A percentile compares a stretch with the other conserved stretches of the same genome.
phyloP scores from a whole-genome alignment of 1,284 basidiomycete species.

The Puccinia sorghi region DNA sequence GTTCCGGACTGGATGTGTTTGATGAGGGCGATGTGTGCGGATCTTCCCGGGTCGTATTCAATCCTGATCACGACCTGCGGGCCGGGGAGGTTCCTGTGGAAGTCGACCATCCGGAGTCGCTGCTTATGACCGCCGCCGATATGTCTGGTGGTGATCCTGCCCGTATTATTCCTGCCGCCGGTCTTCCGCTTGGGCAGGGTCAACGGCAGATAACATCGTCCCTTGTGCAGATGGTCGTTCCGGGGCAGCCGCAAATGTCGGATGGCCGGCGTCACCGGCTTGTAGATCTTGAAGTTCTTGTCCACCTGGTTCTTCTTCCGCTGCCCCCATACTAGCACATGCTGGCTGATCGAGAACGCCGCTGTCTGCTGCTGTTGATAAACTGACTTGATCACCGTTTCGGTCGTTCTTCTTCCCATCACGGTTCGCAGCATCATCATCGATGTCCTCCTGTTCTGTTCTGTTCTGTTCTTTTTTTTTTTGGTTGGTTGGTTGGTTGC shows the following conservation, averaged over 20 bases:
- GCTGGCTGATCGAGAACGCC: neutral
- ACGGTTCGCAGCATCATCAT: neutral
- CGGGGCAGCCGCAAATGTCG: conserved; percentile 82
- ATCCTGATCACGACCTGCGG: conserved; percentile 86
- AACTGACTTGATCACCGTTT: neutral
- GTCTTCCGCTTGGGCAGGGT: conserved; percentile 79
- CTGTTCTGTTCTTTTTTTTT: no score
- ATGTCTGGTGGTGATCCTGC: conserved; percentile 82
- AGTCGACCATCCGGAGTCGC: conserved; percentile 84
- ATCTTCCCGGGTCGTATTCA: conserved; percentile 93
- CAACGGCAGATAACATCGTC: conserved; percentile 77
- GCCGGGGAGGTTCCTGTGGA: conserved; percentile 73
- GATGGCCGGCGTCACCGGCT: conserved; percentile 59
- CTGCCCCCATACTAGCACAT: conserved; percentile 26
- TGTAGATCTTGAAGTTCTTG: conserved; percentile 48
- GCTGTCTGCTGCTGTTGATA: neutral
- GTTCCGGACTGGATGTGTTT: conserved; percentile 59
- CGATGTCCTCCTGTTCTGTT: neutral
- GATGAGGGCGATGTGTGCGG: conserved; percentile 89
- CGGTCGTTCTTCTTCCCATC: neutral
- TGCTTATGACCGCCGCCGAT: conserved; percentile 88
- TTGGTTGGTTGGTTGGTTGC: neutral
- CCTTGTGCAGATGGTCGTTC: conserved; percentile 78
- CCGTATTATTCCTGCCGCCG: conserved; percentile 78
- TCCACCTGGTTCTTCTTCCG: conserved; percentile 34